A percentile compares a stretch with the other conserved stretches of the same genome.
phyloP scores from a whole-genome alignment of 2,329 filamentous ascomycete genomes.

The Hypoxylon sp. region DNA sequence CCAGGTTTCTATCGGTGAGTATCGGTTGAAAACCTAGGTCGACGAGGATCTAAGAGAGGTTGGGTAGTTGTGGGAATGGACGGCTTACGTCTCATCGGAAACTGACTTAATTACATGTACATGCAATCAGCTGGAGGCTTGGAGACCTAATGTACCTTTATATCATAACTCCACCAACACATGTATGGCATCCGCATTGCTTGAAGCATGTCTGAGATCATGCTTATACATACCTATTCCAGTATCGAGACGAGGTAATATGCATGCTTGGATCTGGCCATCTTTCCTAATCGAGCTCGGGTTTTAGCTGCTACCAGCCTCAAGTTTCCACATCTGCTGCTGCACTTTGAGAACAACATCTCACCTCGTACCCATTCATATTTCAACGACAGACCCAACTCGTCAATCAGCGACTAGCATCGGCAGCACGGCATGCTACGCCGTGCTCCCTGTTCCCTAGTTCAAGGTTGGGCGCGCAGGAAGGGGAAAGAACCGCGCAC shows the following conservation, averaged over 20 bases:
- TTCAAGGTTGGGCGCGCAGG: constrained; percentile 32
- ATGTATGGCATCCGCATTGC: constrained; percentile 37
- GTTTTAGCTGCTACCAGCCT: constrained; percentile 49
- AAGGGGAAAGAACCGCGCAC: constrained; percentile 24
- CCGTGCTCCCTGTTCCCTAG: constrained; percentile 23
- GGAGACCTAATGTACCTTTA: constrained; percentile 15
- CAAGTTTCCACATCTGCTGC: constrained; percentile 44
- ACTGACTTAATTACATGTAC: constrained; percentile 19
- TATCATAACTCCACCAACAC: constrained; percentile 23
- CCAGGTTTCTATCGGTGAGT: constrained; percentile 25
- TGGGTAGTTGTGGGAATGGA: constrained; percentile 2
- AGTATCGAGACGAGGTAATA: constrained; percentile 33
- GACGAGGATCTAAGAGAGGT: constrained; percentile 21
- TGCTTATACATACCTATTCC: constrained; percentile 26
- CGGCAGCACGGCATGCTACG: constrained; percentile 35
- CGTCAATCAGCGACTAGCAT: constrained; percentile 26
- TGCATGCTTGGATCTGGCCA: constrained; percentile 36
- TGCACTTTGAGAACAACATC: constrained; percentile 26
- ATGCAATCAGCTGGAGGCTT: constrained; percentile 21
- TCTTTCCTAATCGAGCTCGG: constrained; percentile 41
- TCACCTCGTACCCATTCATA: constrained; percentile 29
- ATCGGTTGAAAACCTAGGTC: constrained; percentile 14
- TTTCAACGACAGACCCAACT: constrained; percentile 33
- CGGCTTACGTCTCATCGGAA: constrained; percentile 22
- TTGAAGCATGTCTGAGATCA: constrained; percentile 28